Base-by-base conservation (phyloP, 108 stramenopile species). In the Aurantiochytrium sp. region DNA sequence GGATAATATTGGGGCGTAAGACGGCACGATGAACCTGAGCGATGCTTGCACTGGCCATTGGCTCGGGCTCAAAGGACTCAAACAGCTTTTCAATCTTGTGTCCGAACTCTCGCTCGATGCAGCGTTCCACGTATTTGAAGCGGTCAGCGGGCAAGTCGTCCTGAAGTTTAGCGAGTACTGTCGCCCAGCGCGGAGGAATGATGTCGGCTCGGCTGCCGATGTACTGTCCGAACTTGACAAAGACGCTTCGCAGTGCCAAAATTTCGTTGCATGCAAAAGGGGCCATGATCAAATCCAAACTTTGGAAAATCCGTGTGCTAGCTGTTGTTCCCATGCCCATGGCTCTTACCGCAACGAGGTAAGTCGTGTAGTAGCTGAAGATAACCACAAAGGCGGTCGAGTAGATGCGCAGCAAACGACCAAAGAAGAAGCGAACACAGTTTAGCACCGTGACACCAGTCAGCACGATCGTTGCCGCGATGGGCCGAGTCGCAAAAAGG, bases 11-110 rank as follows among this genome's bases (percentile, higher is more conserved):
- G 58, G 59, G 23, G 16, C 89, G 18, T 5, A 93, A 71, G 12
- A 87, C 83, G 10, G 97, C 98, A 23, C 96, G 90, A 92, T 99
- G 98, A 1, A 98, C 97, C 90, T 97, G 97, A 4, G 97, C 98
- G 43, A 98, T 96, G 87, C 94, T 94, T 19, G 98, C 98, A 43
- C 95, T 95, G 5, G 97, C 98, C 69, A 96, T 93, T 43, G 97
- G 97, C n/a, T 92, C 92, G 55, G 92, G 92, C 23, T 97, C 97
- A 47, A 98, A 93, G 16, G 72, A 87, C 19, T 91, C 95, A 89
- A 96, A 96, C 44, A 98, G 90, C 47, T 96, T 92, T 2, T 95
- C 91, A 45, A 97, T 64, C 28, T 94, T 88, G 88, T 89, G 89
- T 4, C 88, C 91, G 10, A 92, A 92, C 8, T 94, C 94, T 53